Evolutionary conservation across 495 filamentous ascomycete genomes (phyloP).

Genomic region (Penicillium paradoxum): DNA sequence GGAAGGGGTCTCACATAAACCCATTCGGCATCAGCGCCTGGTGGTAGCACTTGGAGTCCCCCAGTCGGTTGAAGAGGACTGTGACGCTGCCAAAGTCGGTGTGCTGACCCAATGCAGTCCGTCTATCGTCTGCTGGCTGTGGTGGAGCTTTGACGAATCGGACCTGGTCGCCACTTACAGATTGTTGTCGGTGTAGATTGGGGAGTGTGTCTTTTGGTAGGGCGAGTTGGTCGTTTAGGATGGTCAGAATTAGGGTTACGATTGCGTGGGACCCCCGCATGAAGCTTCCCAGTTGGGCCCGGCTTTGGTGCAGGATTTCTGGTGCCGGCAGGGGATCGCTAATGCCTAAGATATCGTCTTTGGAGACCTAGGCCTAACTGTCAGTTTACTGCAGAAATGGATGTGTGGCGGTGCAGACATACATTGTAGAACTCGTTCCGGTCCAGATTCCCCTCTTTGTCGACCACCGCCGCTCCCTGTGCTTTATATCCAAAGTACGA

Average conservation of each 20-base stretch:
- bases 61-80: constrained; percentile 56
- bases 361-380: constrained; percentile 32
- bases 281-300: constrained; percentile 41
- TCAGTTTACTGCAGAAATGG: not conserved
- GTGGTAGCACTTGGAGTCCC: constrained; percentile 55
- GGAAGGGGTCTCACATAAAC: constrained; percentile 54
- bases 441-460: constrained; percentile 50
- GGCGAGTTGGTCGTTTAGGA: constrained; percentile 47
- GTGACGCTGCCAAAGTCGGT: constrained; percentile 53
- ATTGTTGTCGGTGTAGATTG: constrained; percentile 45
- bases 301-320: constrained; percentile 32
- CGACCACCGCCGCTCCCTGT: constrained; percentile 45
- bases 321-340: constrained; percentile 43
- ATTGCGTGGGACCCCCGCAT: constrained; percentile 46
- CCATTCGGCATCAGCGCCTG: constrained; percentile 48
- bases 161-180: constrained; percentile 53
- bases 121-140: constrained; percentile 37
- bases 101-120: constrained; percentile 45
- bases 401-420: not conserved
- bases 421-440: constrained; percentile 64
- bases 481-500: constrained; percentile 55
- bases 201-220: constrained; percentile 45
- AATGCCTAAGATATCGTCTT: constrained; percentile 51
- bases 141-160: constrained; percentile 50
- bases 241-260: constrained; percentile 42